phyloP scores from a whole-genome alignment of 1,284 basidiomycete genomes.

The Entoloma clypeatum region DNA sequence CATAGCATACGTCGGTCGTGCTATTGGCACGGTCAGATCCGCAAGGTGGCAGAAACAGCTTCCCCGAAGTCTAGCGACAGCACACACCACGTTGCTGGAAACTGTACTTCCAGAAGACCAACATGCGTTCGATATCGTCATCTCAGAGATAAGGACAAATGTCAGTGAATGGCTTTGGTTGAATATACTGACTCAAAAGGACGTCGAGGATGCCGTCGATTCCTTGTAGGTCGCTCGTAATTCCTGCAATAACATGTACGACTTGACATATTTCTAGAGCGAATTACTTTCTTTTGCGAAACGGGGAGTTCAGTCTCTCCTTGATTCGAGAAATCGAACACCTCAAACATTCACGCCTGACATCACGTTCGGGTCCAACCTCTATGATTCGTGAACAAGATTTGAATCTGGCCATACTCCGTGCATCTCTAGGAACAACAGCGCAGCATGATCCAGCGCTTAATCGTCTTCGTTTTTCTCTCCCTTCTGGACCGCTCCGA shows the following conservation, averaged over 20 bases:
- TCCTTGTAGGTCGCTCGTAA: conserved; percentile 29
- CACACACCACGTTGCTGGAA: conserved; percentile 63
- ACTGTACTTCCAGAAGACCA: conserved; percentile 68
- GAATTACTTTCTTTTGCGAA: conserved; percentile 83
- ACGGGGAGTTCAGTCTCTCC: conserved; percentile 81
- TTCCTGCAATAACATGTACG: conserved; percentile 7
- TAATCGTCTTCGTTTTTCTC: conserved; percentile 63
- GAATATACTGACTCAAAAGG: conserved; percentile 79
- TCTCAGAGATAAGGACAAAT: conserved; percentile 67
- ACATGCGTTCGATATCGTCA: conserved; percentile 70
- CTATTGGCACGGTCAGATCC: conserved; percentile 77
- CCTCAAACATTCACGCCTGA: conserved; percentile 71
- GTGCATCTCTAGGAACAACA: conserved; percentile 79
- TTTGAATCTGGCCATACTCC: conserved; percentile 74
- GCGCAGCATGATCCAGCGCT: conserved; percentile 79
- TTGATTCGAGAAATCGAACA: conserved; percentile 81
- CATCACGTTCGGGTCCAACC: conserved; percentile 56
- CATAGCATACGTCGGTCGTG: conserved; percentile 83
- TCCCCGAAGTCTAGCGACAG: conserved; percentile 58
- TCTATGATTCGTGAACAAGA: conserved; percentile 86
- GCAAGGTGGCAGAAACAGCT: conserved; percentile 78
- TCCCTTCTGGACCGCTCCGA: conserved; percentile 76
- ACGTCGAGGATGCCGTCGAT: conserved; percentile 60
- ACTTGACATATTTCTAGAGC: conserved; percentile 35
- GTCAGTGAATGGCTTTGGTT: conserved; percentile 90